phyloP scores from a whole-genome alignment of 2,329 filamentous ascomycete genomes.

The Daldinia eschscholtzii region DNA sequence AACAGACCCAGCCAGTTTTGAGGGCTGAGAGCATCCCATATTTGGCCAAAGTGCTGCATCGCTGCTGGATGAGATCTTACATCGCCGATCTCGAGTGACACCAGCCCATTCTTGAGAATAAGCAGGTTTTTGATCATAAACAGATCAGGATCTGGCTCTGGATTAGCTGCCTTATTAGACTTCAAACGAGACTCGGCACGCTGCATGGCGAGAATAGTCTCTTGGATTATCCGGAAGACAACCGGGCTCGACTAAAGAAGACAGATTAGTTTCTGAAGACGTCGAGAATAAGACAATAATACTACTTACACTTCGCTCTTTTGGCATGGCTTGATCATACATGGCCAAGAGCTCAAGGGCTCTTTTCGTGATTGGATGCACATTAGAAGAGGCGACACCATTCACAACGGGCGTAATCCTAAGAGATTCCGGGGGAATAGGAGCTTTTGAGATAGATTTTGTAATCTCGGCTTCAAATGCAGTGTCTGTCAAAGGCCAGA shows the following conservation, averaged over 20 bases:
- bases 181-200: constrained; percentile 79
- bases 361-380: constrained; percentile 68
- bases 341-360: constrained; percentile 70
- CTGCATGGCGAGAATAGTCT: constrained; percentile 86
- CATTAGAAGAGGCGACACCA: constrained; percentile 67
- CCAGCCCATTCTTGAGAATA: constrained; percentile 93
- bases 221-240: constrained; percentile 81
- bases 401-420: constrained; percentile 64
- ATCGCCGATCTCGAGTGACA: constrained; percentile 92
- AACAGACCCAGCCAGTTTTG: constrained; percentile 72
- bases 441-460: constrained; percentile 65
- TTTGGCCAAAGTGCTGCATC: constrained; percentile 73
- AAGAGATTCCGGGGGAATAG: constrained; percentile 61
- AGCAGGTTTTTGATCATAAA: constrained; percentile 97
- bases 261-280: constrained; percentile 25
- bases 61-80: constrained; percentile 65
- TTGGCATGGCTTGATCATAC: constrained; percentile 75
- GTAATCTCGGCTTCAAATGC: constrained; percentile 68
- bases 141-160: constrained; percentile 80
- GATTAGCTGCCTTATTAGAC: constrained; percentile 64
- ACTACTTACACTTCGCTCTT: constrained; percentile 69
- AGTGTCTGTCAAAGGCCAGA: constrained; percentile 69
- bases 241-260: constrained; percentile 67
- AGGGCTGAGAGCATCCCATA: constrained; percentile 73
- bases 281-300: background rate